Base-by-base conservation (phyloP, 768 basidiomycete genomes). In the Amanita exitialis region DNA sequence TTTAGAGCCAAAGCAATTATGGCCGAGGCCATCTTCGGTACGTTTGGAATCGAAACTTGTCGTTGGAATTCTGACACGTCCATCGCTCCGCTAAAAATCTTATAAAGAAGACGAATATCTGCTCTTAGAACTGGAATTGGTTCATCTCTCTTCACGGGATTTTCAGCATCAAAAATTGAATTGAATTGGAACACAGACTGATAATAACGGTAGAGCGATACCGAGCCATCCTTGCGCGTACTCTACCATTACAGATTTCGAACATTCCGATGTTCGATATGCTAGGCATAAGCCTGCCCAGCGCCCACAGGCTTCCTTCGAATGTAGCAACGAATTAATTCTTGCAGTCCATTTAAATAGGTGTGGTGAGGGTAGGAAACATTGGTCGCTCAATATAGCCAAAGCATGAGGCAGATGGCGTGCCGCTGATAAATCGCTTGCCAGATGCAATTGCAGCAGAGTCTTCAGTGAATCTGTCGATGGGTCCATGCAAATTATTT, bases 261-360 rank as follows among this genome's bases (percentile, higher is more conserved):
- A 87, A 36, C 79, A 62, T 20, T 71, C 56, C 0, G 83, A 76
- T 8, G 82, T 83, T 56, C 78, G 80, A 57, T 82, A 69, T 1
- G 90, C 89, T 43, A 91, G 64, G 57, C 79, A 86, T 30, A 90
- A 69, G 7, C 86, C 90, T 18, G 84, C 81, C 90, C 90, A 92
- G 52, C 85, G 77, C 47, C 78, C 80, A 37, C 78, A 82, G n/a
- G 80, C 61, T 57, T 87, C 80, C 67, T 86, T 89, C 15, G 90
- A 82, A 59, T 85, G 83, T 44, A 91, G 69, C 47, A 91, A 69
- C 2, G 88, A 80, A 56, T 78, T 80, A 54, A 90, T 69, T 51
- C 89, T 76, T n/a, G 77, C 71, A 10, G 73, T 70, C 88, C 88
- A 92, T 74, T 88, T 89, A 50, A 78, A 68, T 8, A 80, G 68